Base-by-base conservation (phyloP, 805 yeast genomes). In the Isabelozyma heimii region DNA sequence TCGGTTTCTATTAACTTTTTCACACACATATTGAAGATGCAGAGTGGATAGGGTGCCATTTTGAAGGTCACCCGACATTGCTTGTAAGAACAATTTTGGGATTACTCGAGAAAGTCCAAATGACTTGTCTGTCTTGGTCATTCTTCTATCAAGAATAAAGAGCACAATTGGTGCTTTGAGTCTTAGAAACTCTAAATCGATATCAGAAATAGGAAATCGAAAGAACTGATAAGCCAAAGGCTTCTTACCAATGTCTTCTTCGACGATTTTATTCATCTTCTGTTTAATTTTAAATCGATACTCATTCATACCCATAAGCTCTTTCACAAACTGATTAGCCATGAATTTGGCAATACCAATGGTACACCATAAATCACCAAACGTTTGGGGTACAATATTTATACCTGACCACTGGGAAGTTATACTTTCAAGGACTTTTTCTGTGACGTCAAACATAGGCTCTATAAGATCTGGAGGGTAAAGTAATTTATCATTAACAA, bases 71-170 rank as follows among this genome's bases (percentile, higher is more conserved):
- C 96, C 96, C 7, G 96, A 89, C 96, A 94, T 90, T 0, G 96
- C 96, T 64, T 94, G 97, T 35, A 94, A 69, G 53, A 92, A 89
- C 24, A 94, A 73, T 57, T 92, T 94, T 0, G 98, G 97, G 24
- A 94, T 79, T 0, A 90, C 97, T 53, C 99, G 81, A 3, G 91
- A 83, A 51, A 94, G 73, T 2, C 99, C 99, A 65, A 94, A 87
- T 0, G 97, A 87, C 53, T 91, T 85, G 62, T 95, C 98, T 1
- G 97, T 90, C 62, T 94, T 94, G 0, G 97, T 91, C 96, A 94
- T 90, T 53, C 99, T 76, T 43, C 89, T 80, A 62, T 94, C 97
- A 27, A 94, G 71, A 38, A 92, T 91, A 58, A 82, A 87, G 43
- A 94, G 63, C 1, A 94, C 91, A 45, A 91, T 71, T 0, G 98